Conservation (phyloP, 805 yeast genomes). For the Saccharomyces mikatae region DNA sequence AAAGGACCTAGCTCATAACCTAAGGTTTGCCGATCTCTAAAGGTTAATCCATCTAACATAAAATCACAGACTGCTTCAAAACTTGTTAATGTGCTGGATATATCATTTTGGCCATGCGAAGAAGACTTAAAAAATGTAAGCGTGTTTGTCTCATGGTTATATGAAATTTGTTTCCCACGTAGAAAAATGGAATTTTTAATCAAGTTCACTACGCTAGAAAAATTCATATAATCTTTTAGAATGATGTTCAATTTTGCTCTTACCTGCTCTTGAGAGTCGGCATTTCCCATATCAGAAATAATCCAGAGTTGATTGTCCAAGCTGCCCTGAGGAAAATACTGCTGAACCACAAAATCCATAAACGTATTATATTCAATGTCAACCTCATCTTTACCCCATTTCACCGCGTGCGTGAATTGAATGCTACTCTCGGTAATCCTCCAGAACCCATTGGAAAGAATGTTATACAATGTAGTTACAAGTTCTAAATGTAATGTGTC, state of each 20-base stretch:
- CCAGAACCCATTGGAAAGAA: constrained; percentile 22
- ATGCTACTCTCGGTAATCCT: constrained; percentile 8
- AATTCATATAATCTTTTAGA: constrained; percentile 11
- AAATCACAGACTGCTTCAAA: constrained; percentile 7
- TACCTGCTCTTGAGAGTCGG: constrained; percentile 17
- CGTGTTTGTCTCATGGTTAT: neutral
- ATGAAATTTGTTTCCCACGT: constrained; percentile 4
- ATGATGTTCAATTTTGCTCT: constrained; percentile 11
- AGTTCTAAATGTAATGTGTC: constrained; percentile 23
- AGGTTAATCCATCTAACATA: neutral
- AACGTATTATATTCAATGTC: constrained; percentile 16
- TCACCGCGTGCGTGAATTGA: constrained; percentile 5
- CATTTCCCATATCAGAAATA: constrained; percentile 16
- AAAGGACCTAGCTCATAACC: constrained; percentile 12
- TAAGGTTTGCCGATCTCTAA: neutral
- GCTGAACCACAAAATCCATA: constrained; percentile 10
- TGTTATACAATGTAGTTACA: constrained; percentile 11
- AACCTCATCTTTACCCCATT: constrained; percentile 8
- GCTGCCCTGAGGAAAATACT: constrained; percentile 12
- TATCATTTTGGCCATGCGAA: neutral
- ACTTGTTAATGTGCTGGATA: constrained; percentile 4
- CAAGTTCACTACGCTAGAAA: constrained; percentile 5
- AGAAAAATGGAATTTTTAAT: constrained; percentile 18
- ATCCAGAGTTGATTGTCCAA: constrained; percentile 22
- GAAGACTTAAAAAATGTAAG: constrained; percentile 1